Evolutionary conservation across 2,329 filamentous ascomycete genomes (phyloP), one percentile per base, ranked within the genome.

Genomic region (Penicillium olsonii): DNA sequence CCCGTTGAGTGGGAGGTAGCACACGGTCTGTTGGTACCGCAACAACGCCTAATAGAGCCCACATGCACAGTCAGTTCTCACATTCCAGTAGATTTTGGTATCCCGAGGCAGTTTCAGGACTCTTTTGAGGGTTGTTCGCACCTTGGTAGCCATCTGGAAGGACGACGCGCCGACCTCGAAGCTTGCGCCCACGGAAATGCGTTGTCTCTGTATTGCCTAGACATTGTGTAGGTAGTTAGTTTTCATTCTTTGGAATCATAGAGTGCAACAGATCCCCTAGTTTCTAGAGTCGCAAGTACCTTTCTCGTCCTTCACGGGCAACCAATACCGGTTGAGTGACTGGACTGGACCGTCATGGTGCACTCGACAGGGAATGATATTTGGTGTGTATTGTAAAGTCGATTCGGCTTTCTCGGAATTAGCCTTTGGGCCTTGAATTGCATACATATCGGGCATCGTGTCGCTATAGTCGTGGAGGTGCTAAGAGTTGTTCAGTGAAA

Each of bases 361-460:
- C 64, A 96, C 83, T 46, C 84, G 82, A 62, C 89, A 94, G 3
- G 92, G 91, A 12, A 96, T 78, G 17, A 96, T 74, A 63, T 96
- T 87, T 4, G 87, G 82, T 0, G 77, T 82, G 46, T 76, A 76
- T 51, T 77, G 77, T 14, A 56, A 52, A 4, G 50, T 53, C 27
- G 60, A 53, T 4, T 55, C 44, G 14, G 54, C 48, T 27, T 53
- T 53, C n/a, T 58, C 54, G 12, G 59, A 55, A 15, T 56, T 38
- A 54, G 48, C 50, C 62, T 55, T 55, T 60, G 56, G 46, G 61
- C 38, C 45, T 53, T 71, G 62, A 41, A 75, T 60, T 46, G 67
- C 60, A 45, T 71, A 69, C 68, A 73, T 73, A 44, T 55, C 59
- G 42, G 55, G 49, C 53, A 61, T 61, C 51, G 47, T 53, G 38